phyloP scores from a whole-genome alignment of 495 filamentous ascomycete genomes.

The Staphylotrichum longicolle region DNA sequence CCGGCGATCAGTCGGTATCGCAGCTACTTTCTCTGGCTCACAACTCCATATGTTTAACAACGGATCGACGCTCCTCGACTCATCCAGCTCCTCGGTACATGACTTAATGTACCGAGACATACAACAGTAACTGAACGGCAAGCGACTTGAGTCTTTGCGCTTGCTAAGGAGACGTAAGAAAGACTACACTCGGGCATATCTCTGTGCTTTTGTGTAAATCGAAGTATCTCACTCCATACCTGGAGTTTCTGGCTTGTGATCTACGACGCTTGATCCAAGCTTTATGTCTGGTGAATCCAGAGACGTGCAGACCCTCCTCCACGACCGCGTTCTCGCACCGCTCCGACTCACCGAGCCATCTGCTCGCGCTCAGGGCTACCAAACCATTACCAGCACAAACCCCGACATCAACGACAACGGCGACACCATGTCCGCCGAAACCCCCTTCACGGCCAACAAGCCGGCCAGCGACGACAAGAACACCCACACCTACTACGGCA shows the following conservation, averaged over 20 bases:
- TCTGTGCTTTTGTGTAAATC: slow-evolving; percentile 14
- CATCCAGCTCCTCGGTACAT: slow-evolving; percentile 29
- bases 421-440: slow-evolving; percentile 16
- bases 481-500: slow-evolving; percentile 21
- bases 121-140: slow-evolving; percentile 40
- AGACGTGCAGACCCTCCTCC: slow-evolving; percentile 2
- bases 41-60: slow-evolving; percentile 26
- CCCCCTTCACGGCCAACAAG: slow-evolving; percentile 33
- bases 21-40: background rate
- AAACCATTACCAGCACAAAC: background rate
- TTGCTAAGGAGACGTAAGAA: slow-evolving; percentile 54
- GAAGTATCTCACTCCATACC: background rate
- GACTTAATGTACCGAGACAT: slow-evolving; percentile 34
- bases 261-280: background rate
- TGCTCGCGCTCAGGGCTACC: slow-evolving; percentile 15
- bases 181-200: slow-evolving; percentile 40
- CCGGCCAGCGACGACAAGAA: slow-evolving; percentile 41
- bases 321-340: slow-evolving; percentile 8
- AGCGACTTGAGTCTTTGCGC: slow-evolving; percentile 63
- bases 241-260: background rate
- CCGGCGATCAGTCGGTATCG: background rate
- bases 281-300: slow-evolving; percentile 6
- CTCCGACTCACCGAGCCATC: slow-evolving; percentile 14
- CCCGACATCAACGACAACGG: slow-evolving; percentile 1
- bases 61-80: slow-evolving; percentile 21